phyloP scores from a whole-genome alignment of 2,329 filamentous ascomycete species.

The Colletotrichum incanum region DNA sequence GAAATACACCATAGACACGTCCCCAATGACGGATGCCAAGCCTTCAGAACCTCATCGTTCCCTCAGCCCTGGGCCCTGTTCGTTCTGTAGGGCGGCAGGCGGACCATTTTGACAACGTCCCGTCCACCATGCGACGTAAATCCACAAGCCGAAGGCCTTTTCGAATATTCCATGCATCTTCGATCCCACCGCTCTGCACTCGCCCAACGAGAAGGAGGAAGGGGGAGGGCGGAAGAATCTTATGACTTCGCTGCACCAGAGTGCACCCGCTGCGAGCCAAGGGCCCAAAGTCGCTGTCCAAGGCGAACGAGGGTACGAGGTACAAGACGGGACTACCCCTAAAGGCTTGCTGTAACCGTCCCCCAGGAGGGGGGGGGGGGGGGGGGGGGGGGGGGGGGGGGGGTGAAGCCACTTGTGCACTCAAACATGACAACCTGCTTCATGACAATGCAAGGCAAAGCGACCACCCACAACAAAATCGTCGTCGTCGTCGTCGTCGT shows the following conservation, averaged over 20 bases:
- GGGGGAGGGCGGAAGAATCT: slow-evolving; percentile 3
- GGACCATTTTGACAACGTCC: slow-evolving; percentile 41
- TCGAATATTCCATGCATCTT: slow-evolving; percentile 43
- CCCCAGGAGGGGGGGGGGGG: too few relatives aligned
- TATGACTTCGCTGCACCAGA: slow-evolving; percentile 20
- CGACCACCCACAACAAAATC: slow-evolving; percentile 1
- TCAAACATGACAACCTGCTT: slow-evolving; percentile 25
- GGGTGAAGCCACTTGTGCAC: slow-evolving; percentile 22
- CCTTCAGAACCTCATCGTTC: slow-evolving; percentile 41
- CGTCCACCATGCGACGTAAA: slow-evolving; percentile 42
- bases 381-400: neutral
- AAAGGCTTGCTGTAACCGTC: slow-evolving; percentile 5
- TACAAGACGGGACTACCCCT: slow-evolving; percentile 2
- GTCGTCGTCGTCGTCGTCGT: slow-evolving; percentile 20
- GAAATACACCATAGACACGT: slow-evolving; percentile 33
- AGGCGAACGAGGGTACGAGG: neutral
- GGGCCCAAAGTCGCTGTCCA: neutral
- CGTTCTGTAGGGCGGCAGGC: slow-evolving; percentile 38
- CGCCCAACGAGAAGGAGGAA: neutral
- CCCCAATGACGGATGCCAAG: slow-evolving; percentile 43
- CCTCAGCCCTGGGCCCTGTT: slow-evolving; percentile 43
- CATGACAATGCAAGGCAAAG: slow-evolving; percentile 18
- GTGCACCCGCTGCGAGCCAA: slow-evolving; percentile 28
- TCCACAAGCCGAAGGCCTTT: slow-evolving; percentile 38
- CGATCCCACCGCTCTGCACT: slow-evolving; percentile 28